A percentile compares a stretch with the other conserved stretches of the same genome.
phyloP scores from a whole-genome alignment of 257 asterid genomes.

The Solanum ossicruentum region DNA sequence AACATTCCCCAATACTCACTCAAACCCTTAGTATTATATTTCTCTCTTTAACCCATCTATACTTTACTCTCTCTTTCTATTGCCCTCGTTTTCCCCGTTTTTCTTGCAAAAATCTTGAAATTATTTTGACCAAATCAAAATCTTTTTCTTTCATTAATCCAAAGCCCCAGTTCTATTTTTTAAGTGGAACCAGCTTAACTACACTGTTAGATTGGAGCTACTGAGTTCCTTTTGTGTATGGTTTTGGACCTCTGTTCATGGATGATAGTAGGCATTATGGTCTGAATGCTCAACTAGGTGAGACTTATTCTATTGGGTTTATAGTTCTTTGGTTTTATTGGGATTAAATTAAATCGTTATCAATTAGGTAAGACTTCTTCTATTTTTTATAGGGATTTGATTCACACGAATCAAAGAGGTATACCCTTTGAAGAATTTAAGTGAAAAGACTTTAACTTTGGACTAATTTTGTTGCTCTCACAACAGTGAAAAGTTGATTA shows the following conservation, averaged over 20 bases:
- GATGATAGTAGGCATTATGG: constrained; percentile 17
- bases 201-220: neutral
- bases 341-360: neutral
- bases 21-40: too few relatives aligned
- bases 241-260: constrained; percentile 10
- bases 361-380: neutral
- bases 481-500: neutral
- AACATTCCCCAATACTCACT: too few relatives aligned
- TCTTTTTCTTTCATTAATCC: neutral
- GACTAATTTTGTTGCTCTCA: neutral
- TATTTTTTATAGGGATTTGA: neutral
- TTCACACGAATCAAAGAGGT: neutral
- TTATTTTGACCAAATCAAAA: neutral
- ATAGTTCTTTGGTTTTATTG: neutral
- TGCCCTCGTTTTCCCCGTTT: neutral
- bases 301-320: neutral
- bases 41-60: neutral
- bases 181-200: neutral
- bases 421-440: neutral
- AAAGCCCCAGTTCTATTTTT: neutral
- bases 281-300: constrained; percentile 22
- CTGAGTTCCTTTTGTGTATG: neutral
- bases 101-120: neutral
- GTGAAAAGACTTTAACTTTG: neutral
- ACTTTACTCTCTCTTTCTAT: neutral